Evolutionary conservation across 2,329 filamentous ascomycete genomes (phyloP).

Genomic region (Alternaria ethzedia): DNA sequence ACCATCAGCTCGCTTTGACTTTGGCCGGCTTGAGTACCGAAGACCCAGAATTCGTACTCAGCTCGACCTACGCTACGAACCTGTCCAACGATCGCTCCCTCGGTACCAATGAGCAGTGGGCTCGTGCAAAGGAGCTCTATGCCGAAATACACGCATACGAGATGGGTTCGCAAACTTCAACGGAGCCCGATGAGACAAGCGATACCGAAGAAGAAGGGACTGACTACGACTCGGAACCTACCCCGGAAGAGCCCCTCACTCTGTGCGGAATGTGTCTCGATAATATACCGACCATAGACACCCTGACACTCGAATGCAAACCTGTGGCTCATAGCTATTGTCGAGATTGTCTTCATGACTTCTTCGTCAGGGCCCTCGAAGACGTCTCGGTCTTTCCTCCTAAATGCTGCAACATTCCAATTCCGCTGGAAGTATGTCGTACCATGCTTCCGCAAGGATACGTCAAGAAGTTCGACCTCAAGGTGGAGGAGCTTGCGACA

Average conservation of each 20-base stretch:
- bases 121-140: background rate
- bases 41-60: background rate
- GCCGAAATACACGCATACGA: background rate
- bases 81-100: background rate
- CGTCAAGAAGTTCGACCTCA: constrained; percentile 18
- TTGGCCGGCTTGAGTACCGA: constrained; percentile 1
- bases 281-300: background rate
- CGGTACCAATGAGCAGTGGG: background rate
- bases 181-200: background rate
- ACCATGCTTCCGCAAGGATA: constrained; percentile 12
- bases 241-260: background rate
- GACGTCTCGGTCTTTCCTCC: constrained; percentile 31
- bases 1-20: constrained; percentile 19
- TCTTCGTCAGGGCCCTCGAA: constrained; percentile 17
- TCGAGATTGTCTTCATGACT: background rate
- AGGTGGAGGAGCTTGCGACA: constrained; percentile 23
- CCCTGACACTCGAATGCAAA: background rate
- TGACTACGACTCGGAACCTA: background rate
- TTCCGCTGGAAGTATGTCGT: constrained; percentile 20
- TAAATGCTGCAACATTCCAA: constrained; percentile 23
- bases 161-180: background rate
- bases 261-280: background rate
- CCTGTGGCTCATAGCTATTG: background rate
- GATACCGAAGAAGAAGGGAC: too few relatives aligned
- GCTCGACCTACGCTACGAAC: constrained; percentile 6